Conservation (phyloP, 202 grass and related monocot genomes). For the Miscanthus sacchariflorus region DNA sequence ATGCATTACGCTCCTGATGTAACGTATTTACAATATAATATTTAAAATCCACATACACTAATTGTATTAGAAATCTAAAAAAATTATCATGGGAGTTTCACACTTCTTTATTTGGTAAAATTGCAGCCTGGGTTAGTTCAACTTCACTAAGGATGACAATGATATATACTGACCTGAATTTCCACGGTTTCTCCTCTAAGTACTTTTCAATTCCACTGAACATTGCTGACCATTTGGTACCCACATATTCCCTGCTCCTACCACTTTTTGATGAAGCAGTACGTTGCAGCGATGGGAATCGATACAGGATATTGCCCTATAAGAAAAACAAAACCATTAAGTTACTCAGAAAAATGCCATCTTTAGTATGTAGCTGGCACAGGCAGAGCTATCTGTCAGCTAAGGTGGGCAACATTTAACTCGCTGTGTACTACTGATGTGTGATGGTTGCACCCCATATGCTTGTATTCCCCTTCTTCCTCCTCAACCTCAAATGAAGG, state of each 20-base stretch:
- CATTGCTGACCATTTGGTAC: constrained; percentile 82
- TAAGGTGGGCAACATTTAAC: not conserved
- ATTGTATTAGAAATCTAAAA: constrained; percentile 17
- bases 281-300: constrained; percentile 86
- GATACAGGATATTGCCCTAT: constrained; percentile 96
- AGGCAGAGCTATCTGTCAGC: not conserved
- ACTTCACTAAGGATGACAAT: constrained; percentile 20
- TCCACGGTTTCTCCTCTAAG: constrained; percentile 88
- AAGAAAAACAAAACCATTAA: constrained; percentile 39
- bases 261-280: constrained; percentile 77
- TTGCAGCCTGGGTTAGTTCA: constrained; percentile 40
- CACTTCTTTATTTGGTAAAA: constrained; percentile 31
- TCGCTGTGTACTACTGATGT: not conserved
- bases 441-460: not conserved
- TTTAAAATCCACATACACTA: constrained; percentile 14
- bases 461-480: not conserved
- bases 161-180: constrained; percentile 77
- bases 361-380: not conserved
- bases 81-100: not conserved
- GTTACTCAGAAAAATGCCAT: constrained; percentile 5
- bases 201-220: constrained; percentile 77
- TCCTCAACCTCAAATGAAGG: not conserved
- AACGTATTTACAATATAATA: not conserved
- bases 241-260: constrained; percentile 82
- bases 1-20: constrained; percentile 24